Evolutionary conservation across 2,329 filamentous ascomycete species (phyloP), one percentile per base, ranked within the genome.

Genomic region (Fusarium sacchari): DNA sequence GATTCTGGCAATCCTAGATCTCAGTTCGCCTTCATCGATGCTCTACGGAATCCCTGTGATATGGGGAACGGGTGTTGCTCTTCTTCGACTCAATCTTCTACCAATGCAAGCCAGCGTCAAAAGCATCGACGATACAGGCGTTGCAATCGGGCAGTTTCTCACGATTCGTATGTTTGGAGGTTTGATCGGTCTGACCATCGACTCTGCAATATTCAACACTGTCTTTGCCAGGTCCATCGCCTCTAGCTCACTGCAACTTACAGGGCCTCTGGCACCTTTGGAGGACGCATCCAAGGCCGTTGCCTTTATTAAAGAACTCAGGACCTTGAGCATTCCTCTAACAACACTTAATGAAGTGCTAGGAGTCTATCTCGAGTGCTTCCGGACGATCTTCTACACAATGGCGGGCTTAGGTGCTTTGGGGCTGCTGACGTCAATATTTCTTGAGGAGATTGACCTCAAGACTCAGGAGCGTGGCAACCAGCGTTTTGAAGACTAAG

Each of bases 91-190:
- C 1, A 60, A 68, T 5, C n/a, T 68, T 3, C 26, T 68, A 1
- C 66, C 66, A 7, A 68, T 68, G 47, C 66, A 68, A 24, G 66
- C 66, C 5, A 68, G 66, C n/a, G 66, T 68, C 1, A 62, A 68
- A 7, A 43, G 63, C 1, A 56, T 62, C 0, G 64, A 63, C 7
- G 66, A 68, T 4, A 68, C 64, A 3, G 64, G 66, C 6, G 64
- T 68, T 0, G 66, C 64, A 3, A 68, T 68, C 8, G 66, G 66
- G 1, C 66, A 68, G 17, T 68, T 68, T 7, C 42, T 40, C 22
- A 68, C 64, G 1, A 63, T 68, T 6, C 47, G 56, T 8, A 68
- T 68, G 66, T 37, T 68, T 7, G 66, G 66, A 6, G 66, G 66
- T 1, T 20, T 68, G n/a, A 36, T 68, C 2, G 64, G 64, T 0